Percentiles rank a stretch among this genome's conserved stretches.
phyloP scores from a whole-genome alignment of 805 yeast genomes.

The Metschnikowia baotianmanensis region DNA sequence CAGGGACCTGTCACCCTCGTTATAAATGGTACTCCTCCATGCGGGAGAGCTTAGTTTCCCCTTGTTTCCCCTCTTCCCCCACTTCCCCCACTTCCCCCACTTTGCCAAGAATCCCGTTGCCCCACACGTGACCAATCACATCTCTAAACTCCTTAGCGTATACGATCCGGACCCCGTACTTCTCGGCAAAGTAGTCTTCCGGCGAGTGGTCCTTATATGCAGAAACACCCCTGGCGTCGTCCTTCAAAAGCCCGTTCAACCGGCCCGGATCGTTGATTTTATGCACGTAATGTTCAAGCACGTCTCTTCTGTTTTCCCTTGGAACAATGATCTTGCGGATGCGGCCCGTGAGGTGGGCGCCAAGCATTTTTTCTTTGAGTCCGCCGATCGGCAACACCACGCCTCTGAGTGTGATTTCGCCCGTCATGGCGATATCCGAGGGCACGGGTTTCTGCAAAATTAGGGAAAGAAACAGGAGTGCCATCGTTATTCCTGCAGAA shows the following conservation, averaged over 20 bases:
- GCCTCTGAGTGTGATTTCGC: conserved; percentile 79
- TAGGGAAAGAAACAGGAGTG: conserved; percentile 45
- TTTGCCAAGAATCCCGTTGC: conserved; percentile 35
- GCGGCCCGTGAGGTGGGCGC: conserved; percentile 70
- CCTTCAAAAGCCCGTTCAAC: conserved; percentile 36
- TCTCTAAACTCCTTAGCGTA: conserved; percentile 81
- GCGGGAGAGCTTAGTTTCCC: no score
- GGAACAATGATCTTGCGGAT: conserved; percentile 65
- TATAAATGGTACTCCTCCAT: conserved; percentile 16
- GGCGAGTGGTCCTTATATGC: conserved; percentile 43
- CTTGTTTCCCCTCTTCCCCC: no score
- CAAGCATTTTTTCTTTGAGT: conserved; percentile 69
- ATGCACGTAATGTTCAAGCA: conserved; percentile 54
- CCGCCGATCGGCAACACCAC: conserved; percentile 82
- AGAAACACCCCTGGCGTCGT: conserved; percentile 29
- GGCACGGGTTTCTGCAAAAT: conserved; percentile 45
- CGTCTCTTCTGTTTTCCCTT: conserved; percentile 62
- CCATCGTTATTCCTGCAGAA: conserved; percentile 52
- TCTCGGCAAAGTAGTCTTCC: conserved; percentile 48
- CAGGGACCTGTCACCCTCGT: no score
- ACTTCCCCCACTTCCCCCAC: no score
- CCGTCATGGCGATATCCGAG: conserved; percentile 72
- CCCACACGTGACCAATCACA: conserved; percentile 72
- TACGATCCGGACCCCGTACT: conserved; percentile 55
- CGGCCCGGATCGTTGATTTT: conserved; percentile 32